Base-by-base conservation (phyloP, 306 rosid species). In the Pterocarpus macrocarpus region DNA sequence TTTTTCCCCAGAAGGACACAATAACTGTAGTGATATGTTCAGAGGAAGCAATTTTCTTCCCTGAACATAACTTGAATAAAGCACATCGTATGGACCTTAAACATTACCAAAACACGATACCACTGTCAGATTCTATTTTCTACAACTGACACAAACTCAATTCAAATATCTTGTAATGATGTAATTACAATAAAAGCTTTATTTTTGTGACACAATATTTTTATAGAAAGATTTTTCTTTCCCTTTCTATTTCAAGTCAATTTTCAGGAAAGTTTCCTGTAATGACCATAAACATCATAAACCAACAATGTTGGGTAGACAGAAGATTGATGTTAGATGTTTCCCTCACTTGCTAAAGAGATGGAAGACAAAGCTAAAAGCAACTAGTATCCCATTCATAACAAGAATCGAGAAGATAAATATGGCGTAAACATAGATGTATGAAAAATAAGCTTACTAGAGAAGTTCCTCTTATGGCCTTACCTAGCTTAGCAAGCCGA, bases 401-500 rank as follows among this genome's bases (percentile, higher is more conserved):
- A 71, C 41, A 35, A 28, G 58, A 59, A 58, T 8, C 62, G 56
- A 53, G 30, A 74, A 61, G 78, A 80, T 28, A 74, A 32, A 64
- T 52, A 63, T 28, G 35, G 53, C 47, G 72, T 22, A 71, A 59
- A 47, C 14, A 55, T 5, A 15, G 36, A 13, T 34, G 59, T 35
- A 69, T 56, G 76, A 73, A 49, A 61, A 78, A 69, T 34, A 43
- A 74, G 67, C 59, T 73, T 44, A 76, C 16, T 62, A 3, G 74
- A 55, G 43, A 73, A 84, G 52, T 49, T 53, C 75, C 71, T 76
- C 34, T 61, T 5, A 38, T 1, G 17, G 49, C 38, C 70, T 61
- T 89, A 93, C 99, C 99, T 80, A 96, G 90, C 12, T 82, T 94
- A 62, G 99, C 99, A 83, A 96, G 99, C 73, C 98, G 91, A 87